Conservation (phyloP, 805 yeast species). For the Hanseniaspora nectarophila region DNA sequence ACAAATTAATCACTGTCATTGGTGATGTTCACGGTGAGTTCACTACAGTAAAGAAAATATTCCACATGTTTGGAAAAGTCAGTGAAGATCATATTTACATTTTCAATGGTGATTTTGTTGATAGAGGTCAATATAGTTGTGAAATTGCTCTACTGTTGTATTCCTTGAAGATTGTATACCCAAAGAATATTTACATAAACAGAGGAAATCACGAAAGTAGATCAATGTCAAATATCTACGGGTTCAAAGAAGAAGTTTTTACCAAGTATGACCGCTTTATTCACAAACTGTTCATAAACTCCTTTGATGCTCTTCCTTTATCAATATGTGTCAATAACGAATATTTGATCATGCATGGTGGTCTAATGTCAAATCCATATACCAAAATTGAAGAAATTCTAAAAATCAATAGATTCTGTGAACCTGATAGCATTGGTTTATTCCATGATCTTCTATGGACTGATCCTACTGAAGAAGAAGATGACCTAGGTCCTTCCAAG, state of each 20-base stretch:
- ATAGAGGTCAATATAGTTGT: slow-evolving; percentile 96
- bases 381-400: slow-evolving; percentile 65
- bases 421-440: slow-evolving; percentile 82
- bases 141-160: slow-evolving; percentile 81
- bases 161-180: slow-evolving; percentile 64
- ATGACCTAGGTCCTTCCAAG: slow-evolving; percentile 77
- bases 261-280: slow-evolving; percentile 72
- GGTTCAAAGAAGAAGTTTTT: slow-evolving; percentile 92
- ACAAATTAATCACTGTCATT: slow-evolving; percentile 54
- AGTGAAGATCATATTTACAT: slow-evolving; percentile 53
- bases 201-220: slow-evolving; percentile 96
- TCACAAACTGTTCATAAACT: slow-evolving; percentile 71
- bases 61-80: slow-evolving; percentile 63
- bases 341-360: slow-evolving; percentile 91
- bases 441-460: slow-evolving; percentile 98
- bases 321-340: slow-evolving; percentile 68
- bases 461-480: slow-evolving; percentile 62
- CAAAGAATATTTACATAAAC: slow-evolving; percentile 59
- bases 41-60: slow-evolving; percentile 75
- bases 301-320: slow-evolving; percentile 76
- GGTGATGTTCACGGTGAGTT: slow-evolving; percentile 98
- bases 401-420: slow-evolving; percentile 58
- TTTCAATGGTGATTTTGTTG: slow-evolving; percentile 96
- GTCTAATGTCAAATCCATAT: slow-evolving; percentile 68
- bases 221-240: slow-evolving; percentile 93